These are phyloP conservation scores for Monosporascus sp. DNA, from an alignment of 2,329 filamentous ascomycete genomes.

Conservation along the genomic window DNA sequence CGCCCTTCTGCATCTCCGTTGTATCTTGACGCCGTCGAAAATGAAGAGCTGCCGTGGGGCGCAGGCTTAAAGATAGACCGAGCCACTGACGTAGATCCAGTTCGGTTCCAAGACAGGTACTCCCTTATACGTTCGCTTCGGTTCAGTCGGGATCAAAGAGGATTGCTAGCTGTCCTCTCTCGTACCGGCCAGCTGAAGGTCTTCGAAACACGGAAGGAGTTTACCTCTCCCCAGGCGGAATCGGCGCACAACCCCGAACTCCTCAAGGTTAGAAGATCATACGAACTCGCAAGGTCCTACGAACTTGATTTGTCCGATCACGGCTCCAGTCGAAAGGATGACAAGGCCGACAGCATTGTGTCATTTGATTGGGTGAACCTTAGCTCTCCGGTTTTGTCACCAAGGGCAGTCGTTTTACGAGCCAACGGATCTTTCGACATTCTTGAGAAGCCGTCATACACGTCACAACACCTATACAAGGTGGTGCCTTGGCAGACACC, in stretches of 20 bases:
- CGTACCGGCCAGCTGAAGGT: slow-evolving; percentile 60
- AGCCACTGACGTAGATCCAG: slow-evolving; percentile 51
- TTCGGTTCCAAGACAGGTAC: slow-evolving; percentile 50
- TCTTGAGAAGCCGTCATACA: slow-evolving; percentile 55
- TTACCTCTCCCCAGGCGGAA: slow-evolving; percentile 33
- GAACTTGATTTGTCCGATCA: slow-evolving; percentile 58
- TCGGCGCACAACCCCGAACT: slow-evolving; percentile 51
- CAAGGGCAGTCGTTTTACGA: slow-evolving; percentile 55
- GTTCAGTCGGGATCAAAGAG: slow-evolving; percentile 58
- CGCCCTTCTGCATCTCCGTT: slow-evolving; percentile 47
- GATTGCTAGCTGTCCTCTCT: slow-evolving; percentile 57
- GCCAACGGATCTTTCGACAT: slow-evolving; percentile 59
- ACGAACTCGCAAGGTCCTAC: slow-evolving; percentile 56
- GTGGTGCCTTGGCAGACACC: slow-evolving; percentile 58
- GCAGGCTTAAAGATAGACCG: slow-evolving; percentile 53
- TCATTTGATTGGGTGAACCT: slow-evolving; percentile 66
- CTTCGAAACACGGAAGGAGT: slow-evolving; percentile 53
- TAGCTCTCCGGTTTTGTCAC: slow-evolving; percentile 48
- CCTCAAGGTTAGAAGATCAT: slow-evolving; percentile 53
- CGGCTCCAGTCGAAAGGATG: slow-evolving; percentile 47
- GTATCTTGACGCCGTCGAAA: slow-evolving; percentile 55
- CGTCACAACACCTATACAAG: slow-evolving; percentile 54
- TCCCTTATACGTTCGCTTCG: slow-evolving; percentile 59
- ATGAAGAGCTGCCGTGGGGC: slow-evolving; percentile 60
- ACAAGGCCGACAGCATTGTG: slow-evolving; percentile 58